Base-by-base conservation (phyloP, 169 alveolate genomes). In the Eimeria brunetti region DNA sequence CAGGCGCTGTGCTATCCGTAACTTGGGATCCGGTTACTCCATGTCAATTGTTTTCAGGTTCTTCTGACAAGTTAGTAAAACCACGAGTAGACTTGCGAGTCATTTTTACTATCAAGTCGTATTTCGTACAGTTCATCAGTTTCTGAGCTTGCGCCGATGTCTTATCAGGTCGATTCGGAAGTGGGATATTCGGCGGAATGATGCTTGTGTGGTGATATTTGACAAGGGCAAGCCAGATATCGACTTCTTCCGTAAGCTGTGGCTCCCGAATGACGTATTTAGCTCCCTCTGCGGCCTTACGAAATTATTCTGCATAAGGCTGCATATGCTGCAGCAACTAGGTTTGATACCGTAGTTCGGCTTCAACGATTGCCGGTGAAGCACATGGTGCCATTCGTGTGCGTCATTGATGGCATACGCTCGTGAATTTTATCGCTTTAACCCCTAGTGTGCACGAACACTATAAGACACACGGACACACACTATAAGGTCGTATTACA, bases 141-240 rank as follows among this genome's bases (percentile, higher is more conserved):
- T 46, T 53, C 51, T 53, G 84, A 60, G 9, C 22, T 64, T 36
- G 41, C 53, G 44, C 22, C 14, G n/a, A n/a, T 38, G 62, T 27
- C 11, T 86, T 22, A 9, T 64, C 62, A 86, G 93, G 51, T 62
- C 93, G 41, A 86, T 86, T 36, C 62, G 93, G 81, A 64, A 46
- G 64, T 86, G 93, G 93, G 93, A 86, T n/a, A 46, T 86, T 46
- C 78, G 93, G 56, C 78, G 83, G 49, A 60, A 33, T 51, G 93
- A 86, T 60, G 67, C 93, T 12, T 64, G 83, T 36, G 6, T 86
- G 18, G 12, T 62, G 83, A 27, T 86, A 16, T 86, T 60, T 41
- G 93, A 86, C 69, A 86, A 86, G 83, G 33, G 75, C 51, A 86
- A 86, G 30, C 93, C 93, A 64, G 93, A 86, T 51, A 44, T 86